phyloP scores from a whole-genome alignment of 805 yeast genomes.

The Monosporozyma aquatica region DNA sequence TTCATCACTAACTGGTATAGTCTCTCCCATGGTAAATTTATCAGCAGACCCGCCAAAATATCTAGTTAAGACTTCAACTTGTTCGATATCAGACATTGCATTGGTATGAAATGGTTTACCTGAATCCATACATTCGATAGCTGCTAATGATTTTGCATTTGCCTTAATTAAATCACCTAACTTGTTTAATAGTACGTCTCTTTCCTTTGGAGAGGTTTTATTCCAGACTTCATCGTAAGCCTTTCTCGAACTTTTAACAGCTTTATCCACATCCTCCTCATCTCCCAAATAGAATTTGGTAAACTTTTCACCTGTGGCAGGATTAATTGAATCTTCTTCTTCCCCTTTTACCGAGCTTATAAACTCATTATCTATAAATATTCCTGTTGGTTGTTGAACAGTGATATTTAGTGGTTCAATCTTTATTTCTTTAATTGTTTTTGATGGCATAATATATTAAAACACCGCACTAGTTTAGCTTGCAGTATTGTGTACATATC shows the following conservation, averaged over 20 bases:
- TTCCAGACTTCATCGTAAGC: slow-evolving; percentile 41
- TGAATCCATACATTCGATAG: slow-evolving; percentile 46
- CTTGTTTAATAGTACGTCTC: slow-evolving; percentile 35
- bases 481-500: too few species aligned
- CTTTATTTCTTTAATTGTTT: too few species aligned
- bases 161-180: slow-evolving; percentile 40
- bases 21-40: slow-evolving; percentile 45
- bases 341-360: slow-evolving; percentile 31
- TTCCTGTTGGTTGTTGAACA: slow-evolving; percentile 50
- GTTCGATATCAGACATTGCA: slow-evolving; percentile 48
- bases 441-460: too few species aligned
- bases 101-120: slow-evolving; percentile 45
- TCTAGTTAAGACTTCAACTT: slow-evolving; percentile 44
- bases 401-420: too few species aligned
- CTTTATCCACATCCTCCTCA: slow-evolving; percentile 40
- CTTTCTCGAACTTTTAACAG: slow-evolving; percentile 41
- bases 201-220: slow-evolving; percentile 35
- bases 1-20: slow-evolving; percentile 48
- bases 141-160: slow-evolving; percentile 41
- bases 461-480: too few species aligned
- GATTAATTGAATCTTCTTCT: slow-evolving; percentile 38
- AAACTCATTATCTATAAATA: slow-evolving; percentile 51
- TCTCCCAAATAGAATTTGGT: slow-evolving; percentile 40
- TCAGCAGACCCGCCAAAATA: slow-evolving; percentile 67
- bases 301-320: slow-evolving; percentile 42